Percentiles rank a stretch among this genome's conserved stretches.
phyloP scores from a whole-genome alignment of 164 flowering plant species.

The Amborella trichopoda region DNA sequence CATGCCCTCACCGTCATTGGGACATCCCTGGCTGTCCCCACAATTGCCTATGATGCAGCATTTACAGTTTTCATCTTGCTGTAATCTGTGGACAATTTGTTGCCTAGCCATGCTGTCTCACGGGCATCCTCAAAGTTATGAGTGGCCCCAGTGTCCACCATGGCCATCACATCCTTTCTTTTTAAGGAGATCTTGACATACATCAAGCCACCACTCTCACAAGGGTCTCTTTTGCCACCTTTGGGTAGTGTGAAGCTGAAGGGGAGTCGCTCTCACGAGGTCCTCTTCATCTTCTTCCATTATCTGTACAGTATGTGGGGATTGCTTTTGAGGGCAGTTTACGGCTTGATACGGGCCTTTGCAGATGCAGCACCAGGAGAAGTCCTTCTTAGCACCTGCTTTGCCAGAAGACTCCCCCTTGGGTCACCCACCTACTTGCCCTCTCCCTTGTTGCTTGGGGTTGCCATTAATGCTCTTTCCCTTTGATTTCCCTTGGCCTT shows the following conservation, averaged over 20 bases:
- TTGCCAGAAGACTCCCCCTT: not conserved
- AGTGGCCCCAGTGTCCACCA: slow-evolving; percentile 2
- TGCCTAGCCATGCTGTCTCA: not conserved
- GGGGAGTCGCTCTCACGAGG: no score
- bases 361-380: not conserved
- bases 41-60: no score
- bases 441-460: not conserved
- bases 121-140: slow-evolving; percentile 4
- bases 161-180: no score
- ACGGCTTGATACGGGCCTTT: not conserved
- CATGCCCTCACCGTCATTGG: no score
- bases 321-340: not conserved
- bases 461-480: not conserved
- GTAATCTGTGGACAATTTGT: not conserved
- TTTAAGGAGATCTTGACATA: not conserved
- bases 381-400: not conserved
- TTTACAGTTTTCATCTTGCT: slow-evolving; percentile 2
- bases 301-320: no score
- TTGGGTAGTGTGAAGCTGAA: no score
- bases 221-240: no score
- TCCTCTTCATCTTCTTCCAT: no score
- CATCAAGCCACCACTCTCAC: not conserved
- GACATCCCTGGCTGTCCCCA: not conserved
- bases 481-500: not conserved
- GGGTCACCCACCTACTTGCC: no score